phyloP scores from a whole-genome alignment of 441 rosid species.

The Aquilaria agallochum region DNA sequence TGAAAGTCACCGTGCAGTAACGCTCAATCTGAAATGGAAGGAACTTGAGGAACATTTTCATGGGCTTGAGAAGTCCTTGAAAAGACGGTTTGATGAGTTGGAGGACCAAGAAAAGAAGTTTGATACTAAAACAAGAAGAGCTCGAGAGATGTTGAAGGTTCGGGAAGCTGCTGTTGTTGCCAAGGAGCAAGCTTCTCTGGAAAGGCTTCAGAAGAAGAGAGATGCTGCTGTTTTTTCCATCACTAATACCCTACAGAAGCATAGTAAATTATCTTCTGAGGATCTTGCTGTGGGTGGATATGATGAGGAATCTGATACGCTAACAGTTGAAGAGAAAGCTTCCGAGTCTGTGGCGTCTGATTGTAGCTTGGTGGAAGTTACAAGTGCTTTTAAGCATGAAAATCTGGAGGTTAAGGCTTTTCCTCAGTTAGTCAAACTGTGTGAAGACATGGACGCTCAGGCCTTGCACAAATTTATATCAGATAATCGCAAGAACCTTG shows the following conservation, averaged over 20 bases:
- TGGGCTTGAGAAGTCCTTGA: slow-evolving; percentile 95
- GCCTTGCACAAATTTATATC: slow-evolving; percentile 94
- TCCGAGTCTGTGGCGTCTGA: slow-evolving; percentile 39
- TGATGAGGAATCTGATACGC: slow-evolving; percentile 35
- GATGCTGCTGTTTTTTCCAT: slow-evolving; percentile 77
- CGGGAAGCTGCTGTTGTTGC: slow-evolving; percentile 76
- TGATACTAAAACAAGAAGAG: slow-evolving; percentile 68
- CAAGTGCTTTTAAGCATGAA: slow-evolving; percentile 42
- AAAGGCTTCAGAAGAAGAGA: slow-evolving; percentile 82
- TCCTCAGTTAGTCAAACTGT: slow-evolving; percentile 69
- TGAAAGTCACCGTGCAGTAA: slow-evolving; percentile 81
- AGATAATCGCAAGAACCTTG: slow-evolving; percentile 97
- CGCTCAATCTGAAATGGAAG: slow-evolving; percentile 93
- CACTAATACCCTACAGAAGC: slow-evolving; percentile 58
- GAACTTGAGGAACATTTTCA: slow-evolving; percentile 96
- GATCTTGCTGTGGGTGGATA: slow-evolving; percentile 35
- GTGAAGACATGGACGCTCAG: slow-evolving; percentile 79
- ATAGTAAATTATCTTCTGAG: slow-evolving; percentile 33
- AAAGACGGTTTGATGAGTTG: slow-evolving; percentile 93
- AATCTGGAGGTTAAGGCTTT: slow-evolving; percentile 57
- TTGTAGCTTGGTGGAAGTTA: slow-evolving; percentile 42
- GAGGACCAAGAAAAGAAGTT: slow-evolving; percentile 91
- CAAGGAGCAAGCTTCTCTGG: slow-evolving; percentile 71
- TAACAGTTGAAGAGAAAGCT: slow-evolving; percentile 35
- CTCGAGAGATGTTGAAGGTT: slow-evolving; percentile 62